These are phyloP conservation scores for Pseudisothecium myosuroides DNA, from an alignment of 225 moss, liverwort and hornwort species.

Conservation along the genomic window DNA sequence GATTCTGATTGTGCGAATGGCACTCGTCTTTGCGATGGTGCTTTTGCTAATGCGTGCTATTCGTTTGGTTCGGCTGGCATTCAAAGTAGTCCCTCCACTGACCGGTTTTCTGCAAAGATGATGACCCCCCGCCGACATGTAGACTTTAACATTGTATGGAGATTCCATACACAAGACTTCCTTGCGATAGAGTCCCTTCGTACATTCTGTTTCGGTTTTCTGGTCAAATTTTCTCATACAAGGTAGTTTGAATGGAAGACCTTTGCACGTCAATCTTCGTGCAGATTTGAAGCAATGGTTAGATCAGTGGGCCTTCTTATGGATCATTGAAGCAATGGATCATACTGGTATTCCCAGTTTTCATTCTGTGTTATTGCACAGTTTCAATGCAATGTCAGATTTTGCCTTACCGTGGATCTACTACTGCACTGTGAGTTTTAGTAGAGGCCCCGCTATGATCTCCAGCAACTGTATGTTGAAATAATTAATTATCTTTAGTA, in stretches of 20 bases:
- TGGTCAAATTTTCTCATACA: not conserved
- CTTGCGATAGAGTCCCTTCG: not conserved
- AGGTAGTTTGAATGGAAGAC: not conserved
- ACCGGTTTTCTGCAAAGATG: slow-evolving; percentile 1
- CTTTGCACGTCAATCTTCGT: not conserved
- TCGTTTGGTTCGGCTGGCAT: slow-evolving; percentile 30
- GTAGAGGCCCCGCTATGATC: not conserved
- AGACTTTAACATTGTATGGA: not conserved
- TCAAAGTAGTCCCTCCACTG: slow-evolving; percentile 5
- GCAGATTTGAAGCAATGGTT: not conserved
- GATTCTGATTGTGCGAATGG: slow-evolving; percentile 29
- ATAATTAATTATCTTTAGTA: not conserved
- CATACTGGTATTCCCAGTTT: not conserved
- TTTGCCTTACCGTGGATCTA: not conserved
- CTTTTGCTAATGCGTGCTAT: slow-evolving; percentile 32
- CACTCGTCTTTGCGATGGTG: slow-evolving; percentile 26
- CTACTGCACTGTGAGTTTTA: not conserved
- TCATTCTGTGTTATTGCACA: too few relatives aligned
- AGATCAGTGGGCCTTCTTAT: not conserved
- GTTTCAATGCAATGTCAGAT: not conserved
- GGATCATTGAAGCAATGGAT: not conserved
- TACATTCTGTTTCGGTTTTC: not conserved
- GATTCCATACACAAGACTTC: not conserved
- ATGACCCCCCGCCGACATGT: not conserved
- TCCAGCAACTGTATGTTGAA: not conserved